phyloP scores from a whole-genome alignment of 495 filamentous ascomycete genomes.

The Neurospora cerealis region DNA sequence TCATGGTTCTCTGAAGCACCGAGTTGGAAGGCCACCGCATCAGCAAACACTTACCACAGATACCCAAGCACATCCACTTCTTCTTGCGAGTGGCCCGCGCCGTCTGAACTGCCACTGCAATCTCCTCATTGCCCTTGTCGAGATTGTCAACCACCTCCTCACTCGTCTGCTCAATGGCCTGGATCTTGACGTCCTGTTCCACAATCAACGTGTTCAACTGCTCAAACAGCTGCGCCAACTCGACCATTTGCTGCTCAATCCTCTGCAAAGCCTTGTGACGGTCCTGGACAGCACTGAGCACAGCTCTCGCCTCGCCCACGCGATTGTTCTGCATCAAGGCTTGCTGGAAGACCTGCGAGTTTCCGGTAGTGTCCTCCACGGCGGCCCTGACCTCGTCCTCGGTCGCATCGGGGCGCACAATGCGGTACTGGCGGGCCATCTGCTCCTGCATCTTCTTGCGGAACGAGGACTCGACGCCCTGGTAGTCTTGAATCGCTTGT shows the following conservation, averaged over 20 bases:
- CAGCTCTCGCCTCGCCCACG: slow-evolving; percentile 66
- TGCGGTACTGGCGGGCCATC: slow-evolving; percentile 79
- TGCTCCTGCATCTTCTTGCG: slow-evolving; percentile 68
- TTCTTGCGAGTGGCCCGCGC: slow-evolving; percentile 75
- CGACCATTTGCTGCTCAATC: slow-evolving; percentile 79
- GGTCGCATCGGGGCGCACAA: slow-evolving; percentile 74
- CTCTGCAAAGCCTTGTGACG: slow-evolving; percentile 84
- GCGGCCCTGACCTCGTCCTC: slow-evolving; percentile 72
- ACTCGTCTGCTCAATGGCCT: slow-evolving; percentile 70
- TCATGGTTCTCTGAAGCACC: background rate
- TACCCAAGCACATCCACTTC: slow-evolving; percentile 95
- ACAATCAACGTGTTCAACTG: slow-evolving; percentile 57
- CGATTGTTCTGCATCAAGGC: slow-evolving; percentile 65
- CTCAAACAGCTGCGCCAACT: slow-evolving; percentile 72
- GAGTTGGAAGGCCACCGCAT: background rate
- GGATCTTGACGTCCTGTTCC: slow-evolving; percentile 69
- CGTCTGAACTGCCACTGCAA: slow-evolving; percentile 65
- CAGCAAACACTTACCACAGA: slow-evolving; percentile 53
- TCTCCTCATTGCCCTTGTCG: slow-evolving; percentile 67
- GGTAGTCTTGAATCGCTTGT: slow-evolving; percentile 68
- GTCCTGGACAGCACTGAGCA: slow-evolving; percentile 63
- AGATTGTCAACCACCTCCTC: slow-evolving; percentile 72
- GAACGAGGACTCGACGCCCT: slow-evolving; percentile 64
- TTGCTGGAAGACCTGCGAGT: slow-evolving; percentile 71
- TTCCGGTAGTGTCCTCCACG: slow-evolving; percentile 56